Evolutionary conservation across 2,329 filamentous ascomycete species (phyloP).

Genomic region (Didymella arachidicola): DNA sequence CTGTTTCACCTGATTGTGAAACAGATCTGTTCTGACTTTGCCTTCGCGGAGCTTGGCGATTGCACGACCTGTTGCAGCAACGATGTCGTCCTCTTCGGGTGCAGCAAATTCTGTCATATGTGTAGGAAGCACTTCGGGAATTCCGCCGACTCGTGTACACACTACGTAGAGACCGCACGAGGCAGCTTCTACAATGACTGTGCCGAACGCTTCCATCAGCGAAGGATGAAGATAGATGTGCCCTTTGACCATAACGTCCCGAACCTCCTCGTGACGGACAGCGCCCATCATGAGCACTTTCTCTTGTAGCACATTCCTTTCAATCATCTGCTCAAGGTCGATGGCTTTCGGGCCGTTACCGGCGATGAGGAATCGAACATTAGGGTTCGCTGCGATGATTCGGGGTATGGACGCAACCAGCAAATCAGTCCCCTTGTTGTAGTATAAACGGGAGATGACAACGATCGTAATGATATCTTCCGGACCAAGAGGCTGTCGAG

Average conservation of each 20-base stretch:
- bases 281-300: conserved; percentile 91
- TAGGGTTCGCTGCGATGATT: conserved; percentile 86
- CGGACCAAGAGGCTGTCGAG: conserved; percentile 75
- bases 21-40: conserved; percentile 87
- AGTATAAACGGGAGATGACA: conserved; percentile 95
- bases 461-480: conserved; percentile 93
- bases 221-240: conserved; percentile 97
- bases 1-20: conserved; percentile 95
- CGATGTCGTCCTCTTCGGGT: conserved; percentile 94
- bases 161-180: conserved; percentile 96
- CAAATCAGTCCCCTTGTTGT: conserved; percentile 97
- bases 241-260: conserved; percentile 95
- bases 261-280: conserved; percentile 93
- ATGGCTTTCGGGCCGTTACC: conserved; percentile 97
- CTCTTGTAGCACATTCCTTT: conserved; percentile 92
- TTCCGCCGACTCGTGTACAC: conserved; percentile 93
- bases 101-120: conserved; percentile 99
- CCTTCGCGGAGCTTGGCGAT: conserved; percentile 86
- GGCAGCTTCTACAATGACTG: conserved; percentile 95
- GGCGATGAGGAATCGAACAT: conserved; percentile 96
- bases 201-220: conserved; percentile 95
- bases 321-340: conserved; percentile 97
- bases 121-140: conserved; percentile 91
- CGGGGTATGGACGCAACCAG: conserved; percentile 95
- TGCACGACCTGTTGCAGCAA: conserved; percentile 85